Evolutionary conservation across 495 filamentous ascomycete genomes (phyloP).

Genomic region (Hypoxylon fragiforme): DNA sequence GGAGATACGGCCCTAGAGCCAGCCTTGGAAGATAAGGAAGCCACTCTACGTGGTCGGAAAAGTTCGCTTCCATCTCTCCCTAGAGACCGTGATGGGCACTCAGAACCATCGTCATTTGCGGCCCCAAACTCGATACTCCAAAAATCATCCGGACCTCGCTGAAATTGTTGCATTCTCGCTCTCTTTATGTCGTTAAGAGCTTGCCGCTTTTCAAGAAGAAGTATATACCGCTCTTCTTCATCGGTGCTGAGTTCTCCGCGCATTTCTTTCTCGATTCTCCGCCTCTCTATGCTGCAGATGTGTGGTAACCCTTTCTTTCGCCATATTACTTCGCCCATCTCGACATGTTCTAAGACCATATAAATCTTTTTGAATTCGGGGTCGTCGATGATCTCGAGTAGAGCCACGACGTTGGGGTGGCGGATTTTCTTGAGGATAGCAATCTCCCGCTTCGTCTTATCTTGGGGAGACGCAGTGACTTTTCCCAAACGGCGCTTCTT

Average conservation of each 20-base stretch:
- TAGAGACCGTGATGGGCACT: constrained; percentile 41
- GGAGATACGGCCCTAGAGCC: constrained; percentile 49
- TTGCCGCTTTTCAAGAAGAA: constrained; percentile 59
- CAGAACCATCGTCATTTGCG: constrained; percentile 61
- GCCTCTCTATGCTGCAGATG: constrained; percentile 79
- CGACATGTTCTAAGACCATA: constrained; percentile 92
- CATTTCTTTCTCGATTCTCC: constrained; percentile 72
- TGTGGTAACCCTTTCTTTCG: constrained; percentile 78
- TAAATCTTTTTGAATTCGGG: constrained; percentile 96
- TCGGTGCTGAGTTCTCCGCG: constrained; percentile 60
- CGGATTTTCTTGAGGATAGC: constrained; percentile 97
- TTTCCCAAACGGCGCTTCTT: constrained; percentile 87
- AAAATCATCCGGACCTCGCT: constrained; percentile 55
- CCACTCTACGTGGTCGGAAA: constrained; percentile 18
- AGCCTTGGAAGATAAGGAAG: constrained; percentile 35
- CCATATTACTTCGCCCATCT: constrained; percentile 92
- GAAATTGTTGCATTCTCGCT: constrained; percentile 44
- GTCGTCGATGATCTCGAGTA: constrained; percentile 97
- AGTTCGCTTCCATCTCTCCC: constrained; percentile 38
- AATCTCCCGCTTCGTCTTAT: constrained; percentile 96
- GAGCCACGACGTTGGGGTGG: constrained; percentile 90
- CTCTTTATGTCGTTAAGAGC: constrained; percentile 59
- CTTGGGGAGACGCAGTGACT: constrained; percentile 67
- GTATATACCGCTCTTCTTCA: constrained; percentile 66
- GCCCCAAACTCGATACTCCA: constrained; percentile 86